Conservation (phyloP, 257 asterid genomes). For the Solanum gracilifrons region DNA sequence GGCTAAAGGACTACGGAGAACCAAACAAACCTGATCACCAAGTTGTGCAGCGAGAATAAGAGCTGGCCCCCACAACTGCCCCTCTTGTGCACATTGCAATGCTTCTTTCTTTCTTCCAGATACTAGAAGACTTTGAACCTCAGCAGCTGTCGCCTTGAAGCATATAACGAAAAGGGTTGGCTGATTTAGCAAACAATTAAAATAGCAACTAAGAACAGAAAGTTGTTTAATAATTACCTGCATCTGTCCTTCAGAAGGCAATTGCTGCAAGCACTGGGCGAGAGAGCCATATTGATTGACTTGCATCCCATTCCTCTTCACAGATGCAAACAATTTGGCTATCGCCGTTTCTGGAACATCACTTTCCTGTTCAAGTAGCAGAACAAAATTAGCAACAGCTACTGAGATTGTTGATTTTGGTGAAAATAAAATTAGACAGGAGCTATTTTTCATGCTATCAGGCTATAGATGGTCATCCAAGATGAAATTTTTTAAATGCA, state of each 20-base stretch:
- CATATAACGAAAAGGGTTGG: background rate
- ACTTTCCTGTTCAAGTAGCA: slow-evolving; percentile 43
- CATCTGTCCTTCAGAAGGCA: slow-evolving; percentile 84
- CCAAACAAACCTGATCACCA: slow-evolving; percentile 60
- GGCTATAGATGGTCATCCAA: background rate
- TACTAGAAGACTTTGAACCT: slow-evolving; percentile 82
- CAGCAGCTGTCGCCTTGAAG: slow-evolving; percentile 68
- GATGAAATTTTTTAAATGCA: background rate
- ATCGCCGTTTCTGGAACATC: slow-evolving; percentile 85
- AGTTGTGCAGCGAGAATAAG: slow-evolving; percentile 97
- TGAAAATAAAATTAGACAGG: background rate
- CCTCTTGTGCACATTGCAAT: slow-evolving; percentile 84
- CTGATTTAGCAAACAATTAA: background rate
- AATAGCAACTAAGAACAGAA: background rate
- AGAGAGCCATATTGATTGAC: slow-evolving; percentile 45
- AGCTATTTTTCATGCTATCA: background rate
- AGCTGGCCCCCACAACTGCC: slow-evolving; percentile 99
- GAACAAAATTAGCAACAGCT: slow-evolving; percentile 2
- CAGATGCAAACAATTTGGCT: slow-evolving; percentile 73
- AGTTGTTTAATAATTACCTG: slow-evolving; percentile 34
- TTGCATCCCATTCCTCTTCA: slow-evolving; percentile 42
- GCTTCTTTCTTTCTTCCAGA: slow-evolving; percentile 96
- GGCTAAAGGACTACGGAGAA: background rate
- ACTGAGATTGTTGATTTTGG: background rate
- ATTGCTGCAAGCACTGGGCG: slow-evolving; percentile 65